Base-by-base conservation (phyloP, 805 yeast species). In the Tetrapisispora fleetii region DNA sequence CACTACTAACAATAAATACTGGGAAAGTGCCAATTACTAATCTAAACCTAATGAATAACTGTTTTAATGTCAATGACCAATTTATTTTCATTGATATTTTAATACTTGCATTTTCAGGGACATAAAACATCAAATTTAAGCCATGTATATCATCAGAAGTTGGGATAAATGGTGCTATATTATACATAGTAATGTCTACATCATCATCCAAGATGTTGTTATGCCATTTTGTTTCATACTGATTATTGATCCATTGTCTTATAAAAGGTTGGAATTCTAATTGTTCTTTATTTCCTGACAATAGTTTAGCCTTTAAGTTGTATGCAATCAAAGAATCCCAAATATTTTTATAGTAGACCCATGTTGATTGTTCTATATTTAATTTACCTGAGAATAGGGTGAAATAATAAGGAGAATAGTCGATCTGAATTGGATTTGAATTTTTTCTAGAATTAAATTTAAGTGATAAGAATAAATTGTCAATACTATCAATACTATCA, bases 151-250 rank as follows among this genome's bases (percentile, higher is more conserved):
- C 46, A 27, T 53, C 55, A 17, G 60, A 54, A 5, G 55, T 28
- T 4, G 93, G 89, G 2, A 80, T 75, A 57, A 67, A 84, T 2
- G 90, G 91, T 0, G 93, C 80, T 22, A 79, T 73, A 28, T 85
- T 83, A 58, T 85, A 91, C 53, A 58, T 56, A 72, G 65, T 45
- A 67, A 68, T 37, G 72, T 62, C 50, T 58, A 69, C 50, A 70
- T 70, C 64, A 21, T 70, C 60, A 4, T 68, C 61, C 7, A 68
- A 61, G 1, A 81, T 50, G 48, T 81, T 74, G 9, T 83, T 65
- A 57, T 81, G 85, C 89, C 91, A 90, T 65, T 87, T 88, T 0
- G 87, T 75, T 61, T 90, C 96, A 55, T 69, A 74, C 0, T 85
- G 85, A 35, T 79, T 80, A 11, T 71, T 67, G 4, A 78, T 69